These are phyloP conservation scores for Penicillium sp. DNA, from an alignment of 2,329 filamentous ascomycete genomes.

Conservation along the genomic window DNA sequence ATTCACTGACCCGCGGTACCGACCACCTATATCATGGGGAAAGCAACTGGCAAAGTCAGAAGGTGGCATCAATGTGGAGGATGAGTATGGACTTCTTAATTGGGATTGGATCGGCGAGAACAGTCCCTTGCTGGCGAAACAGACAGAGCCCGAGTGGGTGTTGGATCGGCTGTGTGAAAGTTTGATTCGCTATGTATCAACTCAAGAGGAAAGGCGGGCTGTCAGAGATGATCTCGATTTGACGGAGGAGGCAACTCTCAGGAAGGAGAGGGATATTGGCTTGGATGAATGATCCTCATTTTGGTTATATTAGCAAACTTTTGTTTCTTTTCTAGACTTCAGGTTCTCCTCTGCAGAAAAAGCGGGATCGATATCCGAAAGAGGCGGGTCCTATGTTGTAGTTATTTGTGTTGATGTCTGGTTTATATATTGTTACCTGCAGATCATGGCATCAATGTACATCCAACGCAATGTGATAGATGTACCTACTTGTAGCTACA, in stretches of 20 bases:
- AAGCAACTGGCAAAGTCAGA: background rate
- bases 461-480: background rate
- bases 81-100: conserved; percentile 60
- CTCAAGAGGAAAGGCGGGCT: conserved; percentile 18
- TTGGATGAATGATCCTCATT: conserved; percentile 13
- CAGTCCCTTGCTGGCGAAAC: conserved; percentile 64
- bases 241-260: conserved; percentile 21
- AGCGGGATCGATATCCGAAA: no score
- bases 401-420: background rate
- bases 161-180: conserved; percentile 66
- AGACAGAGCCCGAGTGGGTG: conserved; percentile 66
- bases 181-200: conserved; percentile 49
- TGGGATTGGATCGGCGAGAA: conserved; percentile 73
- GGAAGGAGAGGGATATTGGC: conserved; percentile 28
- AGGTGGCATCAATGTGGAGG: conserved; percentile 44
- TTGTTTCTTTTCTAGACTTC: no score
- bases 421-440: background rate
- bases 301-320: background rate
- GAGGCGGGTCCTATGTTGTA: no score
- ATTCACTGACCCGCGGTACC: conserved; percentile 46
- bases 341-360: no score
- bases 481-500: no score
- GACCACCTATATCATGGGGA: conserved; percentile 2
- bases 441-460: background rate
- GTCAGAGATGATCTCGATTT: background rate